These are phyloP conservation scores for Gypsophila paniculata DNA, from an alignment of 179 eudicot species.

Conservation along the genomic window DNA sequence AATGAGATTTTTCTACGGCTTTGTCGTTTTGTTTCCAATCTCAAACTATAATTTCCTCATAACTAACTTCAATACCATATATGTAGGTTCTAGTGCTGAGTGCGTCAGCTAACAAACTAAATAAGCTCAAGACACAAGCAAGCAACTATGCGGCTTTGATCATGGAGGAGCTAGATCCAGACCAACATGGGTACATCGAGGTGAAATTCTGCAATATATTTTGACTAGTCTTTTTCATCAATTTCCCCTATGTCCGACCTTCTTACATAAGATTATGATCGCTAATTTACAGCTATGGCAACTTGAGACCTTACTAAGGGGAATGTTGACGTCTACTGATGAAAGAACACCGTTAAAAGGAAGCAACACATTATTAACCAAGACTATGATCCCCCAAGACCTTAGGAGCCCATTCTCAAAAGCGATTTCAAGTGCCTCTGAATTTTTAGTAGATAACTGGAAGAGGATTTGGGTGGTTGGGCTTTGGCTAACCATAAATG, in stretches of 20 bases:
- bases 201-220: conserved; percentile 28
- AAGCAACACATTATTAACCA: conserved; percentile 54
- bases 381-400: conserved; percentile 74
- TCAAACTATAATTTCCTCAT: background rate
- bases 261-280: background rate
- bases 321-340: conserved; percentile 51
- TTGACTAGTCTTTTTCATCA: background rate
- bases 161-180: conserved; percentile 97
- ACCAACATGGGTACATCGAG: conserved; percentile 75
- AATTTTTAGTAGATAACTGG: conserved; percentile 68
- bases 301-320: conserved; percentile 74
- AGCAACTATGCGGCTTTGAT: conserved; percentile 69
- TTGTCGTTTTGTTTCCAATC: background rate
- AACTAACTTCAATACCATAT: conserved; percentile 2
- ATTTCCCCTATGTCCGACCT: background rate
- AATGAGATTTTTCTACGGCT: background rate
- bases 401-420: conserved; percentile 58
- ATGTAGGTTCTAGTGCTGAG: conserved; percentile 71
- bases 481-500: conserved; percentile 54
- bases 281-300: conserved; percentile 72
- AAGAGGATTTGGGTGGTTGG: conserved; percentile 57
- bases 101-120: conserved; percentile 83
- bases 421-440: conserved; percentile 39
- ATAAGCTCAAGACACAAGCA: conserved; percentile 78
- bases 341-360: conserved; percentile 35